phyloP scores from a whole-genome alignment of 306 rosid genomes.

The Aeschynomene evenia region DNA sequence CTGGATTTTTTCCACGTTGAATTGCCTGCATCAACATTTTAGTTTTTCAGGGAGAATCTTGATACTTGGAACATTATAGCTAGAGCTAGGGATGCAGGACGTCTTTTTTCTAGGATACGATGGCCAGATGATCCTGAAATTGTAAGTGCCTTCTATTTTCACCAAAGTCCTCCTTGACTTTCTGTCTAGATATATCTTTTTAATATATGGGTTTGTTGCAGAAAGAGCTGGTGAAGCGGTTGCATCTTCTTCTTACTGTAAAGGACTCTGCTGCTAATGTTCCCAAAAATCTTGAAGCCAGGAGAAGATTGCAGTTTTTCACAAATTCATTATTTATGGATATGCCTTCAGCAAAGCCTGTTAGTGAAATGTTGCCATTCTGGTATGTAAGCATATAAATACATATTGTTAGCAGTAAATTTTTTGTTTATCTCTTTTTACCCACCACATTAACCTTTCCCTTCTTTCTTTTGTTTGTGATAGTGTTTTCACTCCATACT shows the following conservation, averaged over 20 bases:
- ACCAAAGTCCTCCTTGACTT: background rate
- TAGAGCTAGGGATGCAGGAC: slow-evolving; percentile 80
- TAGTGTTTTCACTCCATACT: slow-evolving; percentile 98
- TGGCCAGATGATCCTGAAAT: slow-evolving; percentile 92
- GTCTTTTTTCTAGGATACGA: slow-evolving; percentile 69
- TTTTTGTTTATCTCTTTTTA: background rate
- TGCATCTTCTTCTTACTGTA: slow-evolving; percentile 92
- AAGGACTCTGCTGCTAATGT: slow-evolving; percentile 90
- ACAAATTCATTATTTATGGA: slow-evolving; percentile 95
- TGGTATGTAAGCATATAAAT: slow-evolving; percentile 55
- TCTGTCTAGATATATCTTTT: background rate
- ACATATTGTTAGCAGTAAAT: slow-evolving; percentile 10
- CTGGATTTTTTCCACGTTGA: background rate
- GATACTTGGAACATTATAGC: slow-evolving; percentile 91
- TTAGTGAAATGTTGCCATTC: slow-evolving; percentile 84
- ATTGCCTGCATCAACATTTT: background rate
- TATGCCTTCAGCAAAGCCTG: slow-evolving; percentile 93
- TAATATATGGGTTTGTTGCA: slow-evolving; percentile 34
- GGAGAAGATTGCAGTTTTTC: slow-evolving; percentile 94
- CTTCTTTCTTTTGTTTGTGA: slow-evolving; percentile 31
- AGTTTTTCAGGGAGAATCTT: slow-evolving; percentile 73
- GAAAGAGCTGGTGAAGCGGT: slow-evolving; percentile 88
- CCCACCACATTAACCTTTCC: slow-evolving; percentile 12
- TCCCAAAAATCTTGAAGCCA: slow-evolving; percentile 97
- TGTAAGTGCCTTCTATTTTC: slow-evolving; percentile 45